These are phyloP conservation scores for Mrakiaceae sp. DNA, from an alignment of 1,284 basidiomycete species.

Conservation along the genomic window DNA sequence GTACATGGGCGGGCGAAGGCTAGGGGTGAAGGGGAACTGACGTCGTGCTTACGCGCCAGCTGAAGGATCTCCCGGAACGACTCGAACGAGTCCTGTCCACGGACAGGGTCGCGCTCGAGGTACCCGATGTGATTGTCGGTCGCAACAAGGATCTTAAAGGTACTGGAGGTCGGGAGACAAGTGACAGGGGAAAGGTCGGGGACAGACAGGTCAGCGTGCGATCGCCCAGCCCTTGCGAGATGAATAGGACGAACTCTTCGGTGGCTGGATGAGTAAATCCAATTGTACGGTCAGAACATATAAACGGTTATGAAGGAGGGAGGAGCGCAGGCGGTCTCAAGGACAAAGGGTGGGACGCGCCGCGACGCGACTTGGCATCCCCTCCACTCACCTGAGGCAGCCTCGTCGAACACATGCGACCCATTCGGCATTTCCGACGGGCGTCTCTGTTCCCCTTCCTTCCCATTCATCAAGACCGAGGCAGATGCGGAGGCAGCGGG, in stretches of 20 bases:
- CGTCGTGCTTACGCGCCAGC: conserved; percentile 75
- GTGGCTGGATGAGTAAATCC: not conserved
- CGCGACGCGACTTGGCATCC: too few relatives aligned
- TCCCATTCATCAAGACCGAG: too few relatives aligned
- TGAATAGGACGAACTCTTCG: not conserved
- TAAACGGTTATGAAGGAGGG: too few relatives aligned
- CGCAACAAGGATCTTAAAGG: conserved; percentile 70
- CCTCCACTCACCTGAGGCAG: too few relatives aligned
- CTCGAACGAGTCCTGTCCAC: conserved; percentile 90
- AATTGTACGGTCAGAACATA: too few relatives aligned
- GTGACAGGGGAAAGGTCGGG: not conserved
- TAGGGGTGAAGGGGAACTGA: conserved; percentile 33
- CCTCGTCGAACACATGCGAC: too few relatives aligned
- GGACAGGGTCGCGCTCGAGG: conserved; percentile 83
- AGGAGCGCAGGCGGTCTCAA: too few relatives aligned
- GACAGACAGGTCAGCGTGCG: not conserved
- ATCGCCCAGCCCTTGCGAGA: too few relatives aligned
- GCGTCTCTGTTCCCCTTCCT: too few relatives aligned
- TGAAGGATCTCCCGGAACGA: conserved; percentile 90
- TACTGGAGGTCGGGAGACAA: conserved; percentile 22
- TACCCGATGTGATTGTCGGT: conserved; percentile 96
- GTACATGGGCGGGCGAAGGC: not conserved
- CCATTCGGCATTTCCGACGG: too few relatives aligned
- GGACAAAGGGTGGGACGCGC: too few relatives aligned
- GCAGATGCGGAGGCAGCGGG: too few relatives aligned